Conservation (phyloP, 1,284 basidiomycete genomes). For the Pisolithus thermaeus region DNA sequence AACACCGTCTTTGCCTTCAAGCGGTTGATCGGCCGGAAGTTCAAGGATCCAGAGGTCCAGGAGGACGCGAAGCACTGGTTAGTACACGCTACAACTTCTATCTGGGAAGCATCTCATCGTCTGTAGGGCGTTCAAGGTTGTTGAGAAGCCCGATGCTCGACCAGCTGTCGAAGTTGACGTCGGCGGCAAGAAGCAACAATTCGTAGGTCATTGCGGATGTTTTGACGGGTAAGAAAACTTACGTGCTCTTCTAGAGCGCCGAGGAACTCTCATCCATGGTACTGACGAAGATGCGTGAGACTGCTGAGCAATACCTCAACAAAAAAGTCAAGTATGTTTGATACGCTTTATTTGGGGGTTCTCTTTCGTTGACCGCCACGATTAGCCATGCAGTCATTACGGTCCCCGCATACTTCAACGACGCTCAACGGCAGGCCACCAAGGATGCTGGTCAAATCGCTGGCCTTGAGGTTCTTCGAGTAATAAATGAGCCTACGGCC, state of each 20-base stretch:
- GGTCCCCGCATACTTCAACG: constrained; percentile 98
- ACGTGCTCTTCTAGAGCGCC: constrained; percentile 45
- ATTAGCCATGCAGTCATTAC: constrained; percentile 80
- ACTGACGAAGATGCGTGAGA: constrained; percentile 92
- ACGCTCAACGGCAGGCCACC: constrained; percentile 97
- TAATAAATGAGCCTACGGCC: constrained; percentile 98
- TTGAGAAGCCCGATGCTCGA: constrained; percentile 62
- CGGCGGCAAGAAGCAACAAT: constrained; percentile 59
- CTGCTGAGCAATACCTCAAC: constrained; percentile 88
- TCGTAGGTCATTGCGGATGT: constrained; percentile 39
- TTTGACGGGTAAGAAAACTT: constrained; percentile 7
- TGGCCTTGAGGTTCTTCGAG: constrained; percentile 93
- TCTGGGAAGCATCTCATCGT: background rate
- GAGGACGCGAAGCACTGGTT: constrained; percentile 83
- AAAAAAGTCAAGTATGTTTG: constrained; percentile 84
- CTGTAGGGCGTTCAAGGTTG: constrained; percentile 76
- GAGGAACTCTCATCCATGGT: constrained; percentile 86
- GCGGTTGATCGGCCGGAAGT: constrained; percentile 94
- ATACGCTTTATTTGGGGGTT: background rate
- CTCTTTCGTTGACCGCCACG: background rate
- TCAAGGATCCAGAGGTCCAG: constrained; percentile 89
- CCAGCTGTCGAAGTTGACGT: constrained; percentile 81
- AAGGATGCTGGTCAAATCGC: constrained; percentile 97
- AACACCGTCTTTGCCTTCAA: constrained; percentile 97
- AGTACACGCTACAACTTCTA: constrained; percentile 9